Evolutionary conservation across 768 basidiomycete species (phyloP).

Genomic region (Amanita rimosa): DNA sequence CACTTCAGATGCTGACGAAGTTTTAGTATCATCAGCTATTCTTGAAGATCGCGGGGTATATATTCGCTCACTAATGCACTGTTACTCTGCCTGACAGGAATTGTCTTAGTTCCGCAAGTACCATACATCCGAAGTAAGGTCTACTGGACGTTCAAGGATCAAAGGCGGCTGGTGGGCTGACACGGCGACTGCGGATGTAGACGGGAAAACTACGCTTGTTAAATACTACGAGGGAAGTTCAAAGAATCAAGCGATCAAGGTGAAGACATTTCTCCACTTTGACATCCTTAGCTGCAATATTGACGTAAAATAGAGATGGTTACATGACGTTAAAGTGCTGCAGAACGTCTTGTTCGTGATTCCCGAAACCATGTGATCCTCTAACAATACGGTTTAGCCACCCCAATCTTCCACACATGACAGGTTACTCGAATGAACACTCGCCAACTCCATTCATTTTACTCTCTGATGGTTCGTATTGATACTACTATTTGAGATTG

Average conservation of each 20-base stretch:
- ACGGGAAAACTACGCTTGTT: slow-evolving; percentile 28
- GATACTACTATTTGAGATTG: background rate
- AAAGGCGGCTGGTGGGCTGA: slow-evolving; percentile 40
- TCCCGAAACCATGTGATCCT: background rate
- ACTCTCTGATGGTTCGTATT: slow-evolving; percentile 30
- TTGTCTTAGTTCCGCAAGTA: slow-evolving; percentile 34
- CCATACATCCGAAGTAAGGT: slow-evolving; percentile 34
- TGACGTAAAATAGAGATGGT: slow-evolving; percentile 27
- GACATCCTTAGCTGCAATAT: background rate
- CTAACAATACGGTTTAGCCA: background rate
- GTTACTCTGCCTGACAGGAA: background rate
- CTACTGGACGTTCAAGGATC: slow-evolving; percentile 24
- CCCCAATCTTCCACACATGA: slow-evolving; percentile 37
- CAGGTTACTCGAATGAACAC: slow-evolving; percentile 35
- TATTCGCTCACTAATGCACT: background rate
- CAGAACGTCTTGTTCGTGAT: slow-evolving; percentile 35
- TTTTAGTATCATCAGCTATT: slow-evolving; percentile 10
- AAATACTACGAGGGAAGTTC: slow-evolving; percentile 30
- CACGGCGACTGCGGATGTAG: slow-evolving; percentile 25
- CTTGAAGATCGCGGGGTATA: slow-evolving; percentile 24
- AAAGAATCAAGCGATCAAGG: slow-evolving; percentile 20
- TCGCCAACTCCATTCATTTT: slow-evolving; percentile 38
- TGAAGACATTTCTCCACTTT: slow-evolving; percentile 5
- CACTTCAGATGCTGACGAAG: slow-evolving; percentile 5
- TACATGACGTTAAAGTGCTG: slow-evolving; percentile 36